Percentiles rank a stretch among this genome's conserved stretches.
Evolutionary conservation across 2,329 filamentous ascomycete genomes (phyloP).

Genomic region (Colletotrichum theobromicola): DNA sequence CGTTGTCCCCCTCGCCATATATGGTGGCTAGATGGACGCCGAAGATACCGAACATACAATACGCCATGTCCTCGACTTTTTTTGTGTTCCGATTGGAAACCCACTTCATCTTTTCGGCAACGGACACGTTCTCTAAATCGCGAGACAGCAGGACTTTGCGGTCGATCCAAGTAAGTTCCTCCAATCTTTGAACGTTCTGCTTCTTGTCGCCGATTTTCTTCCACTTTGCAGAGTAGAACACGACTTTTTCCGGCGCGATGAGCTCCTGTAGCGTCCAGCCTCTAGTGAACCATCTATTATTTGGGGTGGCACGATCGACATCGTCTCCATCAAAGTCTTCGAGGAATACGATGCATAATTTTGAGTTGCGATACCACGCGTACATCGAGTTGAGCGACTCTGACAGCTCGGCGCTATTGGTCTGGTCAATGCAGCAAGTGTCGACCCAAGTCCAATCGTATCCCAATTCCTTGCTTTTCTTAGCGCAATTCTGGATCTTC

Average conservation of each 20-base stretch:
- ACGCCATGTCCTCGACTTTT: slow-evolving; percentile 26
- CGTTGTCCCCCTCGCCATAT: slow-evolving; percentile 29
- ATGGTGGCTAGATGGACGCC: slow-evolving; percentile 27
- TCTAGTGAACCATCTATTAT: not conserved
- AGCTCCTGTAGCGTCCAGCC: not conserved
- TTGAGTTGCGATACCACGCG: not conserved
- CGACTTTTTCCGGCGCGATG: not conserved
- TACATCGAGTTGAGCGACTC: not conserved
- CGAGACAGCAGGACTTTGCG: too few species aligned
- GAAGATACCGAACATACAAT: slow-evolving; percentile 30
- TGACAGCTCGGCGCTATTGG: not conserved
- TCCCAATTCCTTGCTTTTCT: not conserved
- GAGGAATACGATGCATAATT: not conserved
- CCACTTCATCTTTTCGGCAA: slow-evolving; percentile 29
- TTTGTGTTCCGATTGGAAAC: slow-evolving; percentile 24
- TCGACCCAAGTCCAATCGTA: not conserved
- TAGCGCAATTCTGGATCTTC: not conserved
- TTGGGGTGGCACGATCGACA: not conserved
- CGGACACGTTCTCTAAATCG: not conserved
- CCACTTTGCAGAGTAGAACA: not conserved
- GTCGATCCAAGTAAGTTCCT: not conserved
- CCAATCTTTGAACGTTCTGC: not conserved
- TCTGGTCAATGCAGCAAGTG: not conserved
- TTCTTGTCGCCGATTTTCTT: not conserved
- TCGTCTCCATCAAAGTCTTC: not conserved